Percentiles rank a stretch among this genome's conserved stretches.
Evolutionary conservation across 352 stramenopile genomes (phyloP).

Genomic region (Phytopythium chamaehyphon): DNA sequence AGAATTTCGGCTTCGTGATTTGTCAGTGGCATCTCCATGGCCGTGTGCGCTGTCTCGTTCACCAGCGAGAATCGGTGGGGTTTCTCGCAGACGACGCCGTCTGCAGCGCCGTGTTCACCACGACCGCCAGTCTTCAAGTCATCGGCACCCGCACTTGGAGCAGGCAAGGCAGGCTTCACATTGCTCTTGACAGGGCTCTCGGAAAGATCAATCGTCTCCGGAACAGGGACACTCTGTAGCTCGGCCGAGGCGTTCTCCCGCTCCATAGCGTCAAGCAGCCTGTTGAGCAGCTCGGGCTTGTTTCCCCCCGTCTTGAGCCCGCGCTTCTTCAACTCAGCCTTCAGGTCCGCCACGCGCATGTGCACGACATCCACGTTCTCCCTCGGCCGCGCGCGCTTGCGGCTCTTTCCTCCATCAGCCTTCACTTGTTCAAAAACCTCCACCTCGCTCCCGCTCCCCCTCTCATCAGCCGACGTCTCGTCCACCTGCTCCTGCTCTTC

Average conservation of each 20-base stretch:
- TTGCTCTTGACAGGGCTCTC: too few relatives aligned
- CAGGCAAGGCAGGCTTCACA: too few relatives aligned
- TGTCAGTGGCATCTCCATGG: background rate
- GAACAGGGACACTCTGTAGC: too few relatives aligned
- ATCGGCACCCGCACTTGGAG: too few relatives aligned
- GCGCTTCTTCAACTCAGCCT: constrained; percentile 52
- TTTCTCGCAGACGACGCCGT: background rate
- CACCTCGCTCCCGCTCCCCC: background rate
- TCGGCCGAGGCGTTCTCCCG: constrained; percentile 26
- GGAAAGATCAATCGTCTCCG: too few relatives aligned
- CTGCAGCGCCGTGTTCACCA: too few relatives aligned
- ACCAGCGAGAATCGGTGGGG: background rate
- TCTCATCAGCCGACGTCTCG: too few relatives aligned
- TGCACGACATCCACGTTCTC: constrained; percentile 12
- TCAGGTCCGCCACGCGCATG: constrained; percentile 52
- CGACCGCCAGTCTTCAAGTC: too few relatives aligned
- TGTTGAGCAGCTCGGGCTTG: constrained; percentile 45
- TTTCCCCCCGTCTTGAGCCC: constrained; percentile 44
- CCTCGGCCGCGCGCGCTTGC: constrained; percentile 33
- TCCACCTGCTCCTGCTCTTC: background rate
- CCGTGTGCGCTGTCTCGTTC: background rate
- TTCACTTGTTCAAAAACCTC: constrained; percentile 1
- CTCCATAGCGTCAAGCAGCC: constrained; percentile 45
- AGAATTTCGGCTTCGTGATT: constrained; percentile 25
- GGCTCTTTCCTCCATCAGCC: constrained; percentile 16